These are phyloP conservation scores for Rutstroemia sp. DNA, from an alignment of 2,329 filamentous ascomycete genomes.

Conservation along the genomic window DNA sequence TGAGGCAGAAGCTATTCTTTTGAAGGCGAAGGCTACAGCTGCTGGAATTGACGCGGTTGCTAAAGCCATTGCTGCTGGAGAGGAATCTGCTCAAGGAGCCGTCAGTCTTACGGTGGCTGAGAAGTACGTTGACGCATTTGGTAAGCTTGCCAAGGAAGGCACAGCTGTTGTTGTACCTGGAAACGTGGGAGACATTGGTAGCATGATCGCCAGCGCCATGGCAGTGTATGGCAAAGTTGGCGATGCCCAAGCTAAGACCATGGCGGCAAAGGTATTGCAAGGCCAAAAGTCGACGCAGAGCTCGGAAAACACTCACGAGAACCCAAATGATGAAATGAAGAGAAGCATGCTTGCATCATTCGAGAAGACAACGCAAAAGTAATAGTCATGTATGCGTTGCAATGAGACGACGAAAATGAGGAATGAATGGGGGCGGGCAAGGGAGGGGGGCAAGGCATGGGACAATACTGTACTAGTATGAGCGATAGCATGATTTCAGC, in stretches of 20 bases:
- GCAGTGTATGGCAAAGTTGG: slow-evolving; percentile 93
- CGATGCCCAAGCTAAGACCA: slow-evolving; percentile 64
- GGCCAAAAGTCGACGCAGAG: slow-evolving; percentile 30
- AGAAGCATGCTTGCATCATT: slow-evolving; percentile 42
- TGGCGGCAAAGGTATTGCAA: slow-evolving; percentile 47
- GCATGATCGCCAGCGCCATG: slow-evolving; percentile 95
- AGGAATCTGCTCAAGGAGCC: slow-evolving; percentile 70
- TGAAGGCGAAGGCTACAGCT: slow-evolving; percentile 82
- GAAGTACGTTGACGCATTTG: slow-evolving; percentile 96
- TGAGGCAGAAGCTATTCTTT: slow-evolving; percentile 86
- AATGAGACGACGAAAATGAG: not conserved
- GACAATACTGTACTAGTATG: slow-evolving; percentile 5
- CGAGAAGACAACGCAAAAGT: slow-evolving; percentile 31
- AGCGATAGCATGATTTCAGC: not conserved
- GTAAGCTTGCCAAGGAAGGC: slow-evolving; percentile 86
- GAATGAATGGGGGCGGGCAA: slow-evolving; percentile 2
- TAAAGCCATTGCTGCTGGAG: slow-evolving; percentile 63
- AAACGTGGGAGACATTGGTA: slow-evolving; percentile 90
- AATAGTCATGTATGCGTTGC: slow-evolving; percentile 23
- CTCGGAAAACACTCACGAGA: slow-evolving; percentile 21
- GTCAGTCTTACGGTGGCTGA: slow-evolving; percentile 86
- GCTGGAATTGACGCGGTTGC: slow-evolving; percentile 83
- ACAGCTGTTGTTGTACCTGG: slow-evolving; percentile 93
- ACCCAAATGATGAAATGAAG: slow-evolving; percentile 35
- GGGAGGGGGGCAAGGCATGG: not conserved